Conservation (phyloP, 495 filamentous ascomycete species). For the Podospora pseudopauciseta region DNA sequence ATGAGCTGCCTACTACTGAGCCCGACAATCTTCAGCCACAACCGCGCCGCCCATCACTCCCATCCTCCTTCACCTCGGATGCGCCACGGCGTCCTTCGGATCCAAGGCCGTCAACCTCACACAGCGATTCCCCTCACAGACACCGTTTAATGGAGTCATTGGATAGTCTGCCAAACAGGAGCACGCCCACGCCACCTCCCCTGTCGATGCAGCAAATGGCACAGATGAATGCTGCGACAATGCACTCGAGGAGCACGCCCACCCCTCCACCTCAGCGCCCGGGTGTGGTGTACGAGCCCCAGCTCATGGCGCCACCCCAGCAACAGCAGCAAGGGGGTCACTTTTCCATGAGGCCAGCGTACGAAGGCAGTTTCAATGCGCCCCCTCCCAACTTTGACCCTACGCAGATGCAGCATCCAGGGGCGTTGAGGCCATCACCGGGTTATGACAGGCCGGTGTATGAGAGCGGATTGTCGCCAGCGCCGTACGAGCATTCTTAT, state of each 20-base stretch:
- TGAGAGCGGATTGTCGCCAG: constrained; percentile 36
- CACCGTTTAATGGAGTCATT: constrained; percentile 43
- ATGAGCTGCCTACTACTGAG: constrained; percentile 41
- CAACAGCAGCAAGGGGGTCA: constrained; percentile 26
- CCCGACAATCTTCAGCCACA: constrained; percentile 21
- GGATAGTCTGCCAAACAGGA: constrained; percentile 34
- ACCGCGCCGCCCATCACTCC: constrained; percentile 24
- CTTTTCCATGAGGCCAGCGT: constrained; percentile 37
- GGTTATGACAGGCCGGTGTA: constrained; percentile 45
- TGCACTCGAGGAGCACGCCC: constrained; percentile 37
- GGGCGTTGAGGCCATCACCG: constrained; percentile 16
- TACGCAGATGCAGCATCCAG: constrained; percentile 17
- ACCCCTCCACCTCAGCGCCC: constrained; percentile 44
- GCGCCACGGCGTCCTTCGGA: constrained; percentile 27
- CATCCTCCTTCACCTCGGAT: constrained; percentile 28
- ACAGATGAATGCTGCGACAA: constrained; percentile 32
- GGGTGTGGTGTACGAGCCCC: constrained; percentile 29
- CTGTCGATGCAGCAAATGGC: constrained; percentile 34
- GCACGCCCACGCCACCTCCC: constrained; percentile 45
- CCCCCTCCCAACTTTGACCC: constrained; percentile 36
- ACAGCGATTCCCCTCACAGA: constrained; percentile 42
- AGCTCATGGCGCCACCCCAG: constrained; percentile 15
- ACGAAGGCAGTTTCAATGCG: constrained; percentile 35
- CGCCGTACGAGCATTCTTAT: constrained; percentile 42
- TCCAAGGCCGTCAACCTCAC: constrained; percentile 41